Evolutionary conservation across 176 grass and related monocot genomes (phyloP).

Genomic region (Saccharum spontaneum): DNA sequence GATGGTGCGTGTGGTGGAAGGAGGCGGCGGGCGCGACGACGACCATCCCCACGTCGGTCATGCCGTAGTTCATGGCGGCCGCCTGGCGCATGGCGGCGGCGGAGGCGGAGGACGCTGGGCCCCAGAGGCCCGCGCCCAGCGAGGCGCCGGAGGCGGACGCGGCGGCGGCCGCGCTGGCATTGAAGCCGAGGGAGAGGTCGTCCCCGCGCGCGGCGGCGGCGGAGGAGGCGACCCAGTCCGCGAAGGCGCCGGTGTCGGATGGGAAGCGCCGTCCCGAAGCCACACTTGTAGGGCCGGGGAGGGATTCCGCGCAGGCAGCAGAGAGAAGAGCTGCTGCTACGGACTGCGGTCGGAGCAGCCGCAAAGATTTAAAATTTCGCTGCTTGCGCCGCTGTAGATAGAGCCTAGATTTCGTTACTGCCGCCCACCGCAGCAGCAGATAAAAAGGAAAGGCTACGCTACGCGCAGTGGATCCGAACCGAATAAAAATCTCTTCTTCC

Average conservation of each 20-base stretch:
- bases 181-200: slow-evolving; percentile 97
- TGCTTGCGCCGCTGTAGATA: slow-evolving; percentile 2
- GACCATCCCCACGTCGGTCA: slow-evolving; percentile 75
- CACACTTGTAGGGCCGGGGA: slow-evolving; percentile 45
- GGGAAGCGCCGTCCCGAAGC: slow-evolving; percentile 99
- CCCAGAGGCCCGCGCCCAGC: slow-evolving; percentile 43
- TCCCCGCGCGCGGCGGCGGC: slow-evolving; percentile 62
- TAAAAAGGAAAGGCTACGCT: not conserved
- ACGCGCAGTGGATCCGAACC: not conserved
- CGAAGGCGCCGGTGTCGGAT: slow-evolving; percentile 98
- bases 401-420: slow-evolving; percentile 44
- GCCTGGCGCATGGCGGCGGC: slow-evolving; percentile 30
- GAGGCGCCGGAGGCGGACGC: slow-evolving; percentile 54
- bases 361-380: slow-evolving; percentile 32
- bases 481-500: slow-evolving; percentile 37
- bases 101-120: slow-evolving; percentile 30
- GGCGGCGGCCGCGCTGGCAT: slow-evolving; percentile 59
- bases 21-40: slow-evolving; percentile 82
- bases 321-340: not conserved
- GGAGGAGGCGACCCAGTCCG: slow-evolving; percentile 86
- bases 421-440: not conserved
- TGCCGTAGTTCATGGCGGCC: slow-evolving; percentile 73
- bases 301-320: not conserved
- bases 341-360: not conserved
- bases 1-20: slow-evolving; percentile 86